Evolutionary conservation across 495 filamentous ascomycete species (phyloP).

Genomic region (Aspergillus conjunctus): DNA sequence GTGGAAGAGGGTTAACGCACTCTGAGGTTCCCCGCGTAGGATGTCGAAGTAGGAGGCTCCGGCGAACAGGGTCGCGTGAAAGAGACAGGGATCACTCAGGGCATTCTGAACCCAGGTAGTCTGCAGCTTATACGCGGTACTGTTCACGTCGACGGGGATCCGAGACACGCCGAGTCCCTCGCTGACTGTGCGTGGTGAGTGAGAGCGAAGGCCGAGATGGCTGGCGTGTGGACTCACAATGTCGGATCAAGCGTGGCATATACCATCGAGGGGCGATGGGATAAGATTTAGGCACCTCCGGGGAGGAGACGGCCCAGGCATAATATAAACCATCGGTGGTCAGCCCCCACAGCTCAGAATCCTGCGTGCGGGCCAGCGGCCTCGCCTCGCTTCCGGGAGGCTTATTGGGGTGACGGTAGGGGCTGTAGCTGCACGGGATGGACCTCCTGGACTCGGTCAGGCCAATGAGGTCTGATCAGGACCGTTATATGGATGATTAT

Average conservation of each 20-base stretch:
- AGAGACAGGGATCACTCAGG: slow-evolving; percentile 1
- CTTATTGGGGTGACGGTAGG: background rate
- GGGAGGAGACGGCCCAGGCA: background rate
- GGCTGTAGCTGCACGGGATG: background rate
- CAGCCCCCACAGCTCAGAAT: background rate
- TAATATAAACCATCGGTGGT: background rate
- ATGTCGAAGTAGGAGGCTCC: background rate
- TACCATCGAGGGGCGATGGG: background rate
- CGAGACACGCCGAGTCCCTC: background rate
- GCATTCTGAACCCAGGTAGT: background rate
- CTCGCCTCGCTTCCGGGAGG: background rate
- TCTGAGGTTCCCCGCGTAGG: too few relatives aligned
- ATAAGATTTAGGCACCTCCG: background rate
- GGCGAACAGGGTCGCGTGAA: slow-evolving; percentile 6
- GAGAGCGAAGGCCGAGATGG: background rate
- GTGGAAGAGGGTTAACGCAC: background rate
- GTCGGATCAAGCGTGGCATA: background rate
- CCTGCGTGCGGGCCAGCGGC: background rate
- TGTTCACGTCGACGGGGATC: background rate
- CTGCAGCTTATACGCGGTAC: background rate
- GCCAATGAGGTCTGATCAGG: background rate
- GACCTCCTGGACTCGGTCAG: background rate
- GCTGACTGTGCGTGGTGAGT: background rate
- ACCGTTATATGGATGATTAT: too few relatives aligned
- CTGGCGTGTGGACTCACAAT: background rate